phyloP scores from a whole-genome alignment of 768 basidiomycete species.

The Phaffia tasmanica region DNA sequence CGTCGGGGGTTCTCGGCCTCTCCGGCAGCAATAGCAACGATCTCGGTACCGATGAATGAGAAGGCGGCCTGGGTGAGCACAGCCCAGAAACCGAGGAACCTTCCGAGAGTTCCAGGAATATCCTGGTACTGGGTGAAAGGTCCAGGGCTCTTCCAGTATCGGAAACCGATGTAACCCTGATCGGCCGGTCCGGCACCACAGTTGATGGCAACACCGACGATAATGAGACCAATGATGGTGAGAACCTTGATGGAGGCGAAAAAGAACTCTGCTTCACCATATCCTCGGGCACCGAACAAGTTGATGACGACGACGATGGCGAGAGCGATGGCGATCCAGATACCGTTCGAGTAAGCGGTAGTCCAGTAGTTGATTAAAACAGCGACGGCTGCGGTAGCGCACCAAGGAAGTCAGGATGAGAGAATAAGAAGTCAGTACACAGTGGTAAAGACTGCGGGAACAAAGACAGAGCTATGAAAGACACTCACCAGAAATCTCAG shows the following conservation, averaged over 20 bases:
- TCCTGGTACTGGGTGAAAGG: constrained; percentile 63
- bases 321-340: constrained; percentile 67
- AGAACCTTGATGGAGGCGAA: constrained; percentile 92
- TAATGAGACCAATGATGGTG: constrained; percentile 41
- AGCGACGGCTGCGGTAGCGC: constrained; percentile 17
- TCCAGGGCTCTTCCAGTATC: constrained; percentile 81
- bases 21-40: constrained; percentile 47
- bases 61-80: constrained; percentile 79
- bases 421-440: no score
- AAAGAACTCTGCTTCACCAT: constrained; percentile 46
- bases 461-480: no score
- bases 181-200: constrained; percentile 70
- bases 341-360: constrained; percentile 51
- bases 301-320: constrained; percentile 56
- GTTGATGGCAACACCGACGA: constrained; percentile 60
- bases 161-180: constrained; percentile 49
- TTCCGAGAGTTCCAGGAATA: constrained; percentile 55
- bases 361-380: constrained; percentile 33
- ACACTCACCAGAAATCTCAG: constrained; percentile 7
- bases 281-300: constrained; percentile 35
- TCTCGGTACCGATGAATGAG: constrained; percentile 85
- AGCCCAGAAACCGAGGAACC: constrained; percentile 47
- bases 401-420: no score
- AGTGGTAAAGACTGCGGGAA: no score
- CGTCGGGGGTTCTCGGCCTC: constrained; percentile 66